phyloP scores from a whole-genome alignment of 2,329 filamentous ascomycete genomes.

The Botryosphaeria dothidea region DNA sequence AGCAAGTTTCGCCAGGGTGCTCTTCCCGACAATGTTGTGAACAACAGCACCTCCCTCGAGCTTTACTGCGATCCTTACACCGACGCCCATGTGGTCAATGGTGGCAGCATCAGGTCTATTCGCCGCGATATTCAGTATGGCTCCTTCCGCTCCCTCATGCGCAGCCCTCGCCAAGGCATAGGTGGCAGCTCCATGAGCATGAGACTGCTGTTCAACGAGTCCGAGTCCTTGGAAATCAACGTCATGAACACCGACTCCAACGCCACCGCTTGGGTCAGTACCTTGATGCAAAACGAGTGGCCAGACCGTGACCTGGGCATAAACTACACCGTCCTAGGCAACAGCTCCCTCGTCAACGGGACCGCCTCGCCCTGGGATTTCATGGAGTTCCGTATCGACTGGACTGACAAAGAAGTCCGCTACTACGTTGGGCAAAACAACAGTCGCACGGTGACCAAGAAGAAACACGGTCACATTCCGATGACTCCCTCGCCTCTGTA shows the following conservation, averaged over 20 bases:
- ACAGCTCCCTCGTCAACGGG: constrained; percentile 30
- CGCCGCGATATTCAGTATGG: constrained; percentile 52
- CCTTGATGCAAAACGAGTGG: constrained; percentile 42
- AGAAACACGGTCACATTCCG: constrained; percentile 37
- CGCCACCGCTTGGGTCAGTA: constrained; percentile 40
- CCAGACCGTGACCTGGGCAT: constrained; percentile 38
- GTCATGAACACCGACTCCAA: constrained; percentile 47
- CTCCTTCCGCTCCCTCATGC: constrained; percentile 47
- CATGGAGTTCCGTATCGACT: constrained; percentile 50
- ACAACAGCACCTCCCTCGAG: constrained; percentile 32
- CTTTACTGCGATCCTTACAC: constrained; percentile 36
- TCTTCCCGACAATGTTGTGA: constrained; percentile 38
- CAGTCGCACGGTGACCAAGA: constrained; percentile 35
- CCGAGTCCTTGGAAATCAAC: constrained; percentile 45
- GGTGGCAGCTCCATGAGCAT: constrained; percentile 49
- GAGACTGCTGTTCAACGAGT: constrained; percentile 48
- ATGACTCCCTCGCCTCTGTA: constrained; percentile 45
- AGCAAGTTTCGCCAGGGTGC: constrained; percentile 47
- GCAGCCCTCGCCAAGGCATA: constrained; percentile 37
- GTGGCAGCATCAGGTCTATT: constrained; percentile 44
- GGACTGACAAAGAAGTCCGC: constrained; percentile 45
- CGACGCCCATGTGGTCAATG: constrained; percentile 44
- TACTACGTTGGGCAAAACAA: constrained; percentile 45
- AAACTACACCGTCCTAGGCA: constrained; percentile 45
- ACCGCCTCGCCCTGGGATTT: constrained; percentile 45